Evolutionary conservation across 169 alveolate species (phyloP), one percentile per base, ranked within the genome.

Genomic region (Besnoitia besnoiti): DNA sequence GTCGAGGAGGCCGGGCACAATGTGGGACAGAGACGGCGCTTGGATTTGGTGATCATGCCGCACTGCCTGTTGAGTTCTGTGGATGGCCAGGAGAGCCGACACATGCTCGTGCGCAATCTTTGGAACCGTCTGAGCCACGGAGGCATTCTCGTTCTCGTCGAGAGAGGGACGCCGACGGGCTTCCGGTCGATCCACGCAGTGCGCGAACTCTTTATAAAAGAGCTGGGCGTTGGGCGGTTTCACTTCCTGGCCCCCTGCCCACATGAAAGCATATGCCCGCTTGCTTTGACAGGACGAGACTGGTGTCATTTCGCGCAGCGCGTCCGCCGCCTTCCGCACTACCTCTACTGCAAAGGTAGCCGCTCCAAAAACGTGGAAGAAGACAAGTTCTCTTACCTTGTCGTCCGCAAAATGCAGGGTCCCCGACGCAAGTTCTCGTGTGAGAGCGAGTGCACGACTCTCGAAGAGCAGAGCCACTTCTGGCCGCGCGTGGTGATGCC

Each of bases 131-230:
- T 94, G 73, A 46, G 44, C 12, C 91, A 85, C 16, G 95, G 95
- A 0, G 96, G 96, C 19, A 62, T 92, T 62, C 51, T 95, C 93
- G 67, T 62, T 76, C 87, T 97, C 51, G 94, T 96, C 21, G 99
- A 97, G 92, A 94, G 95, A 37, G 99, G 99, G 0, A 97, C 99
- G 33, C 98, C 98, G 1, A 97, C 98, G 0, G 99, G 99, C 30
- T 97, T 97, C 91, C 97, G 99, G 37, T 95, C 96, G 92, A 90
- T 97, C 51, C 98, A 96, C 90, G 90, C 96, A 75, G 93, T 97
- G 16, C 92, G 99, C 37, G 99, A 97, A 91, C 51, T 97, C 90
- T 96, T 97, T 91, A 97, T 97, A 87, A 85, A 93, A 51, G 97
- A 96, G 82, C 95, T 97, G 80, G 94, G 95, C 62, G 94, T 93